Base-by-base conservation (phyloP, 2,329 filamentous ascomycete genomes). In the Sarocladium kiliense region DNA sequence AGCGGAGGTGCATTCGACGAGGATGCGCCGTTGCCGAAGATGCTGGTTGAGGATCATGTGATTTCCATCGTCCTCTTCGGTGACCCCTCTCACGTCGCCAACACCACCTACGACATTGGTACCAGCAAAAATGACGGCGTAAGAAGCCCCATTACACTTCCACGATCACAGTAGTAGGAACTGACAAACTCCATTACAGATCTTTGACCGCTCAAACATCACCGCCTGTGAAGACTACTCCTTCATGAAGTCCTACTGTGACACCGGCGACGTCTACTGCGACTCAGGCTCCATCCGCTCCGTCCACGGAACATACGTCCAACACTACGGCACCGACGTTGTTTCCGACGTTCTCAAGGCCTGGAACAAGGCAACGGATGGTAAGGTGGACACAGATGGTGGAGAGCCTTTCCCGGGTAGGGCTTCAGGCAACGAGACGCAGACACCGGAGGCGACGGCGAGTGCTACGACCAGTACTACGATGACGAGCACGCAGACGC, bases 231-330 rank as follows among this genome's bases (percentile, higher is more conserved):
- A 71, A 57, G 59, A 64, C 34, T 72, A 72, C 60, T 61, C 62
- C 54, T 67, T 68, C 32, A 60, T 75, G 44, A 63, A 66, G 44
- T 73, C 72, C 3, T 75, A 69, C 62, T 75, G 73, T 62, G 73
- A 75, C 63, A 66, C 59, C 0, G 72, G 72, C 49, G 75, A 77
- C 57, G 56, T 63, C 16, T 75, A 72, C 63, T 75, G 72, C 60
- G 72, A 70, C 60, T 2, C 39, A 7, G 74, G 73, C 36, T 55
- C 57, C 53, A 47, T 59, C 56, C 34, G 36, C 2, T 55, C 55
- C 2, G 66, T 70, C 1, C 73, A 74, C 58, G 64, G 66, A 19
- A 55, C 57, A 23, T 77, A 77, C 59, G 60, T 74, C 12, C 23
- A 47, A 16, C 65, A 60, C 26, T 75, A 75, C 60, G 66, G 65